Conservation (phyloP, 2,329 filamentous ascomycete genomes). For the Aspergillus awamori region DNA sequence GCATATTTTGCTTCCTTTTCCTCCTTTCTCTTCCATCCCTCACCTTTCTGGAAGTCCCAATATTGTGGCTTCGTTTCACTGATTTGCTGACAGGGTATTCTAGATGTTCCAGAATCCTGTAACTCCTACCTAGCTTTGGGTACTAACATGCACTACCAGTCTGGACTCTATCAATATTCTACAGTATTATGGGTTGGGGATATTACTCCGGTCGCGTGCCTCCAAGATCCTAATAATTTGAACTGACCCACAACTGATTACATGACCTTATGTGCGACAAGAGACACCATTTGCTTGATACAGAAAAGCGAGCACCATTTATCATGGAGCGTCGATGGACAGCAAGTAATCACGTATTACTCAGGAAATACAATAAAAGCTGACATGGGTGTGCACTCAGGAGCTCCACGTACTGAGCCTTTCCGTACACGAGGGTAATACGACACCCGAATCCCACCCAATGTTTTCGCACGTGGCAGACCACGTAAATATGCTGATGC, state of each 20-base stretch:
- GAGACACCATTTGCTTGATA: background rate
- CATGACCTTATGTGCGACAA: background rate
- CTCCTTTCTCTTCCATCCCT: background rate
- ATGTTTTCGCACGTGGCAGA: slow-evolving; percentile 19
- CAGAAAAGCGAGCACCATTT: background rate
- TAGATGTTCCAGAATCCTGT: slow-evolving; percentile 1
- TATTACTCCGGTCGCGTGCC: background rate
- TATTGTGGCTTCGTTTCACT: slow-evolving; percentile 3
- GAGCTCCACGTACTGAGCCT: background rate
- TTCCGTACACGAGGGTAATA: background rate
- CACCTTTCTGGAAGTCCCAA: background rate
- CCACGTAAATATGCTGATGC: slow-evolving; percentile 2
- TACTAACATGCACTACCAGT: background rate
- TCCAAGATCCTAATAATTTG: background rate
- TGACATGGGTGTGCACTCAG: slow-evolving; percentile 4
- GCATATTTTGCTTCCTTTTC: background rate
- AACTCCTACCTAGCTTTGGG: background rate
- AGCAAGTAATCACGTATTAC: background rate
- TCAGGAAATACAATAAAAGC: background rate
- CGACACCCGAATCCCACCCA: slow-evolving; percentile 9
- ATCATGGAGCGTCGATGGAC: background rate
- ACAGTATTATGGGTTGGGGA: background rate
- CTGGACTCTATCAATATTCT: background rate
- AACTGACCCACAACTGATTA: background rate
- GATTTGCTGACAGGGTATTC: background rate